These are phyloP conservation scores for Solanum piurae DNA, from an alignment of 257 asterid species.

Conservation along the genomic window DNA sequence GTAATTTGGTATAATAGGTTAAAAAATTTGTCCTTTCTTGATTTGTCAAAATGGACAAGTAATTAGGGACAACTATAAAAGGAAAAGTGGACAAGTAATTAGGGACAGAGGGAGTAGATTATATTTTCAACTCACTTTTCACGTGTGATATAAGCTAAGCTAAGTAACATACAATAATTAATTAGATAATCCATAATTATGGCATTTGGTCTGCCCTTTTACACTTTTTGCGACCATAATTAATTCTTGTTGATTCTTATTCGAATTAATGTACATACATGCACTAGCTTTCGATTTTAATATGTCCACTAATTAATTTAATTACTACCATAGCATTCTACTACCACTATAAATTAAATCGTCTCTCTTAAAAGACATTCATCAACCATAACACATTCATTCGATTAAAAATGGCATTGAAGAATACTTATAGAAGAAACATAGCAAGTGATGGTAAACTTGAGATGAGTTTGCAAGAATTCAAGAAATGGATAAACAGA, in stretches of 20 bases:
- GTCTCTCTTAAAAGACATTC: not conserved
- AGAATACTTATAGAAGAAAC: not conserved
- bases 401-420: constrained; percentile 6
- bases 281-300: not conserved
- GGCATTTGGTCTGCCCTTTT: no score
- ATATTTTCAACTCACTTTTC: no score
- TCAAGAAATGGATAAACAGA: constrained; percentile 31
- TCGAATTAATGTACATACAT: not conserved
- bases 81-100: no score
- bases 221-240: not conserved
- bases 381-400: not conserved
- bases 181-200: no score
- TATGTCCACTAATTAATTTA: not conserved
- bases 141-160: no score
- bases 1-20: no score
- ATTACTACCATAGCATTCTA: not conserved
- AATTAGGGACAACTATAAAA: no score
- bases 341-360: not conserved
- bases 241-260: not conserved
- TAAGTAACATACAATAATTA: no score
- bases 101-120: no score
- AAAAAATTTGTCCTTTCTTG: no score
- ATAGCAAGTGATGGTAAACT: constrained; percentile 9
- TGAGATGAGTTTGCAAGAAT: constrained; percentile 23
- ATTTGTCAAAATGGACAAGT: no score